A percentile compares a stretch with the other conserved stretches of the same genome.
Conservation (phyloP, 1,284 basidiomycete genomes). For the Coriolopsis trogii region DNA sequence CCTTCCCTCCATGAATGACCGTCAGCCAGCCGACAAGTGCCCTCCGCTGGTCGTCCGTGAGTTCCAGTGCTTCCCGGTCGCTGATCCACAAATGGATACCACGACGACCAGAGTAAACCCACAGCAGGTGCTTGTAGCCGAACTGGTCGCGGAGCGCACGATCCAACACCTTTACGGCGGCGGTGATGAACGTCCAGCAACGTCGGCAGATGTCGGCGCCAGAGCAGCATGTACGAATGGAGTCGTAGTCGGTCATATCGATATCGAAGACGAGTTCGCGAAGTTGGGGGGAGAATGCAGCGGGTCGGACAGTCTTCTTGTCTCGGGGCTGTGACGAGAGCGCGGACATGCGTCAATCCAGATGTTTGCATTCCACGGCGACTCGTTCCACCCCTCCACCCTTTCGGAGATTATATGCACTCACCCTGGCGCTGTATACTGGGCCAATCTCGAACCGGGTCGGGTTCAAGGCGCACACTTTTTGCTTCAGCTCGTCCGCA, state of each 20-base stretch:
- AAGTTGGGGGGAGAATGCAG: constrained; percentile 76
- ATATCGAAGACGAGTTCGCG: constrained; percentile 99
- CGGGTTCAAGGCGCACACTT: constrained; percentile 82
- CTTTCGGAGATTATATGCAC: not conserved
- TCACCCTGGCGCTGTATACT: constrained; percentile 85
- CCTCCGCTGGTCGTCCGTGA: constrained; percentile 91
- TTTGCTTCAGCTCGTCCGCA: constrained; percentile 91
- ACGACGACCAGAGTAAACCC: constrained; percentile 98
- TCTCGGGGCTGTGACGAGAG: constrained; percentile 89
- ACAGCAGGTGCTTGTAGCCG: constrained; percentile 82
- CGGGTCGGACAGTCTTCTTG: constrained; percentile 82
- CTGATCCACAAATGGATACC: constrained; percentile 99
- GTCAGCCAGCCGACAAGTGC: constrained; percentile 88
- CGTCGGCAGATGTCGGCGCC: constrained; percentile 90
- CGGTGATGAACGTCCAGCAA: constrained; percentile 96
- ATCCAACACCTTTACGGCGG: constrained; percentile 91
- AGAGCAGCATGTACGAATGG: constrained; percentile 93
- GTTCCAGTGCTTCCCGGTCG: constrained; percentile 83
- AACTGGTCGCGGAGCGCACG: constrained; percentile 82
- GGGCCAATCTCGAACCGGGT: constrained; percentile 97
- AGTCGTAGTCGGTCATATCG: constrained; percentile 99
- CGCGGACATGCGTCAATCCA: too few relatives aligned
- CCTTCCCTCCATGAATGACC: constrained; percentile 83
- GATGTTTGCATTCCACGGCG: constrained; percentile 7
- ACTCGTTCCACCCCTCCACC: not conserved